Base-by-base conservation (phyloP, 2,329 filamentous ascomycete species). In the Talaromyces sp. region DNA sequence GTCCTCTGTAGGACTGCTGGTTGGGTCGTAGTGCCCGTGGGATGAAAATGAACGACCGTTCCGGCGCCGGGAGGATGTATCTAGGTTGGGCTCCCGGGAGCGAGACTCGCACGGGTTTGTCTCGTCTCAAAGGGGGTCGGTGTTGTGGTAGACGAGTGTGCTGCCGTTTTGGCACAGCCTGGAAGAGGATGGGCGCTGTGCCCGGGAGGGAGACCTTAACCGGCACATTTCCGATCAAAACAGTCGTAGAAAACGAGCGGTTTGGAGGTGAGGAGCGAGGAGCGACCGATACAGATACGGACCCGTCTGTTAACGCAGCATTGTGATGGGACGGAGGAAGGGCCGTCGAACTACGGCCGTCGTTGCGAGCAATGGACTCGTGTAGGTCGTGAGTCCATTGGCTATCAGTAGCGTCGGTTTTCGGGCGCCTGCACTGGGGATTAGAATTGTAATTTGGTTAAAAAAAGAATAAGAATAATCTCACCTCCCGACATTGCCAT, bases 1-100 rank as follows among this genome's bases (percentile, higher is more conserved):
- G 84, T 58, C 84, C 84, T 60, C 85, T 82, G 67, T 88, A 86
- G 33, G 87, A 86, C 79, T 96, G 91, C 74, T 96, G 92, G 73
- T 96, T 97, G 14, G 95, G 95, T 67, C 95, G 87, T 79, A 97
- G 85, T 10, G 94, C 94, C 67, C 95, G 86, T 12, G 95, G 95
- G 64, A 99, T 99, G 78, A 99, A 99, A 69, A 97, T 96, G 75
- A 99, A 99, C 0, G 95, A 98, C 66, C 95, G 84, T 69, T 97
- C 93, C 54, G 86, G 83, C 2, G 92, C 90, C 5, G 95, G 95
- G 76, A 95, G 96, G 64, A 97, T 93, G 75, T 97, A 97, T 65
- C 90, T 87, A 40, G 92, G 90, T 12, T 87, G 81, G 65, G 90
- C 85, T 31, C 89, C 84, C 1, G 95, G 94, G 50, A 99, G 82